Evolutionary conservation across 2,329 filamentous ascomycete species (phyloP).

Genomic region (Chrysosphaeria jannelii): DNA sequence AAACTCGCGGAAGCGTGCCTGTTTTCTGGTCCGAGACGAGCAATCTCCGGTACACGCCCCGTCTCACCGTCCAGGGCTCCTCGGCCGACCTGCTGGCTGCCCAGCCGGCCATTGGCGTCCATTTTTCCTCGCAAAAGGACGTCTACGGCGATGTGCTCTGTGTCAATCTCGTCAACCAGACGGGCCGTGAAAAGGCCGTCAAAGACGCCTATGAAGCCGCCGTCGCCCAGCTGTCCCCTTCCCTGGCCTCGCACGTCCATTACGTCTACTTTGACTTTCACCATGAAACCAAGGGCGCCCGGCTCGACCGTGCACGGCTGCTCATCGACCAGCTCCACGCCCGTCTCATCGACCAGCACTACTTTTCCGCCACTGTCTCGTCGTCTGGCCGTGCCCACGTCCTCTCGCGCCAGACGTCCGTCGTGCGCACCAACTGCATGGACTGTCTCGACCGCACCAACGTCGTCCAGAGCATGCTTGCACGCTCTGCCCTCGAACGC

Average conservation of each 20-base stretch:
- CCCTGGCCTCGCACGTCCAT: constrained; percentile 48
- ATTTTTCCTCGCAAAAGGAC: constrained; percentile 80
- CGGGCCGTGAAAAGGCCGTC: constrained; percentile 62
- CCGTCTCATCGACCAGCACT: constrained; percentile 49
- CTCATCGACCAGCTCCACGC: constrained; percentile 58
- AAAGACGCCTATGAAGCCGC: constrained; percentile 89
- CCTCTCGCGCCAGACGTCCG: constrained; percentile 52
- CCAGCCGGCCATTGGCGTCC: constrained; percentile 45
- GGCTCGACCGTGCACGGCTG: constrained; percentile 73
- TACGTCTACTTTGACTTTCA: constrained; percentile 99
- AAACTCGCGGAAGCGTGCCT: constrained; percentile 86
- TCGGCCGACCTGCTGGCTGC: constrained; percentile 62
- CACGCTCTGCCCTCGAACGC: constrained; percentile 60
- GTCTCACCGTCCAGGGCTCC: constrained; percentile 62
- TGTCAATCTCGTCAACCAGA: constrained; percentile 92
- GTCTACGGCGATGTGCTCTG: constrained; percentile 92
- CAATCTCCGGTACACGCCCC: constrained; percentile 70
- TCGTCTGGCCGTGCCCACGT: constrained; percentile 37
- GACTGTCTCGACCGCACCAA: constrained; percentile 95
- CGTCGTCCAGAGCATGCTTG: constrained; percentile 91
- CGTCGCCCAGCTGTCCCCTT: constrained; percentile 41
- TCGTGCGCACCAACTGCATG: constrained; percentile 97
- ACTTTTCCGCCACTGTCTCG: constrained; percentile 79
- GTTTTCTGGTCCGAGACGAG: constrained; percentile 95
- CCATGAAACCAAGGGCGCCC: constrained; percentile 81